Conservation (phyloP, 441 rosid genomes). For the Melianthus villosus region DNA sequence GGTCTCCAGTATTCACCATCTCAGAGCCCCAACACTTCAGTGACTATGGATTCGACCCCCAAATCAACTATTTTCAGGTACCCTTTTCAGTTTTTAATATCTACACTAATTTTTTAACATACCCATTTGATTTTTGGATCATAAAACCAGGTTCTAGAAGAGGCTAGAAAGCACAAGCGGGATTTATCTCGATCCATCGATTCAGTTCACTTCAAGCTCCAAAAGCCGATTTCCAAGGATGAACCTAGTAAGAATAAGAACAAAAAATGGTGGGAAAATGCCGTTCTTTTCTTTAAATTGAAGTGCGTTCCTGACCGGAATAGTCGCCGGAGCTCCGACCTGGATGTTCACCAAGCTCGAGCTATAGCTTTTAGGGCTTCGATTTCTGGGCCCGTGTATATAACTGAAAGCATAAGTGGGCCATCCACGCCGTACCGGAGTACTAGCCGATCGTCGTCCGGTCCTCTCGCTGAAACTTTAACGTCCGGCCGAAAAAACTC, state of each 20-base stretch:
- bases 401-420: slow-evolving; percentile 49
- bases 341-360: slow-evolving; percentile 9
- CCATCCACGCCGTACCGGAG: slow-evolving; percentile 39
- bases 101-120: not conserved
- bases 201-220: slow-evolving; percentile 52
- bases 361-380: slow-evolving; percentile 40
- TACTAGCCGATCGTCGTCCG: no score
- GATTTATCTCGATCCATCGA: slow-evolving; percentile 29
- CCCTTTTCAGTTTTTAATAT: not conserved
- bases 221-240: slow-evolving; percentile 54
- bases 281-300: slow-evolving; percentile 41
- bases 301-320: slow-evolving; percentile 15
- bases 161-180: slow-evolving; percentile 51
- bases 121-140: not conserved
- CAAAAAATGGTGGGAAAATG: slow-evolving; percentile 50
- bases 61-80: slow-evolving; percentile 65
- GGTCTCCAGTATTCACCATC: slow-evolving; percentile 51
- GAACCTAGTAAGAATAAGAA: slow-evolving; percentile 27
- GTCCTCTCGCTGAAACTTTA: slow-evolving; percentile 46
- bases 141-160: slow-evolving; percentile 38
- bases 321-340: slow-evolving; percentile 3
- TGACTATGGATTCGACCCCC: slow-evolving; percentile 85
- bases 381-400: slow-evolving; percentile 52
- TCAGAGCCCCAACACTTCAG: slow-evolving; percentile 52
- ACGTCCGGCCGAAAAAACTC: slow-evolving; percentile 29